A percentile compares a stretch with the other conserved stretches of the same genome.
Evolutionary conservation across 2,329 filamentous ascomycete genomes (phyloP).

Genomic region (Coniosporium tulheliwenetii): DNA sequence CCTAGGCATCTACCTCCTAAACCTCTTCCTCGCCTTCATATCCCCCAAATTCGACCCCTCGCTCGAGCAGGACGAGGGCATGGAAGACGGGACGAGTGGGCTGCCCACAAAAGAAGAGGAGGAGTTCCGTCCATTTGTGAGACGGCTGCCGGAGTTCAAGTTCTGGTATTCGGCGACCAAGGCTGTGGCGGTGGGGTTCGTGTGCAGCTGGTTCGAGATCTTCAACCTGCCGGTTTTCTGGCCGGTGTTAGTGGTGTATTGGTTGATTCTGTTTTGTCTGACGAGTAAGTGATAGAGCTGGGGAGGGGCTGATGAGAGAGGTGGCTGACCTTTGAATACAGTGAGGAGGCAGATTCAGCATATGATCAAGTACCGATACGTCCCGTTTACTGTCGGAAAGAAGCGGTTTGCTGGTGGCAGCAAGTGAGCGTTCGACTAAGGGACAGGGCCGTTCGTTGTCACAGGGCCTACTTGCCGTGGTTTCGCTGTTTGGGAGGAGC

Average conservation of each 20-base stretch:
- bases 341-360: constrained; percentile 99
- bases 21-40: constrained; percentile 96
- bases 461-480: too few relatives aligned
- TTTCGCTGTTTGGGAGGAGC: too few relatives aligned
- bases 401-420: too few relatives aligned
- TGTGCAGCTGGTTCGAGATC: constrained; percentile 82
- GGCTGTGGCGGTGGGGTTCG: constrained; percentile 66
- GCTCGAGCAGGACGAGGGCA: constrained; percentile 84
- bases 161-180: constrained; percentile 97
- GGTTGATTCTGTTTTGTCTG: constrained; percentile 89
- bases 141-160: constrained; percentile 95
- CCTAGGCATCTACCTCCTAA: constrained; percentile 94
- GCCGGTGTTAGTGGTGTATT: constrained; percentile 96
- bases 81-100: constrained; percentile 67
- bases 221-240: constrained; percentile 98
- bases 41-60: constrained; percentile 98
- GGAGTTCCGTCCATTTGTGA: constrained; percentile 95
- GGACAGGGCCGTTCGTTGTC: too few relatives aligned
- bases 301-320: background rate
- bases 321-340: constrained; percentile 24
- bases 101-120: constrained; percentile 93
- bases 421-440: too few relatives aligned
- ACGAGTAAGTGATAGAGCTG: constrained; percentile 54
- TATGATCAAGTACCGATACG: constrained; percentile 99
- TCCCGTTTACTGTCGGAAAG: constrained; percentile 87